Evolutionary conservation across 2,329 filamentous ascomycete species (phyloP).

Genomic region (Cordyceps fumosorosea): DNA sequence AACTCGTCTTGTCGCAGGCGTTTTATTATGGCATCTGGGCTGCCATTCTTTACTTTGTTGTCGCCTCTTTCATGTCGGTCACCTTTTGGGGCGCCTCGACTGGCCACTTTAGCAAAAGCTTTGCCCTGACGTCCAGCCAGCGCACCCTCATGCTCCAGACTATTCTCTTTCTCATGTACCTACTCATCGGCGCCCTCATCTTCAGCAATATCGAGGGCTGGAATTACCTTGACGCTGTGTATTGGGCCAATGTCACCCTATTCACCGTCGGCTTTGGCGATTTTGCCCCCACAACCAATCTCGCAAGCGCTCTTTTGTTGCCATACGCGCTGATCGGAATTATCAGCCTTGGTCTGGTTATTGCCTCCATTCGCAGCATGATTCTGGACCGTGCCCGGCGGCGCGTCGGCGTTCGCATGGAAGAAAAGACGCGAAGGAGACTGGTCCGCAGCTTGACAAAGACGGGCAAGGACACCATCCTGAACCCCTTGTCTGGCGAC

Average conservation of each 20-base stretch:
- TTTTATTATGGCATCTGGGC: constrained; percentile 84
- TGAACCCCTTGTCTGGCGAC: constrained; percentile 39
- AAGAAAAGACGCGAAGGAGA: constrained; percentile 51
- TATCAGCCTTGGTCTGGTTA: constrained; percentile 76
- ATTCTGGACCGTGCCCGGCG: constrained; percentile 51
- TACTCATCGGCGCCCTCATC: constrained; percentile 68
- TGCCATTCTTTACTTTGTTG: constrained; percentile 71
- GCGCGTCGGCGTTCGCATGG: constrained; percentile 48
- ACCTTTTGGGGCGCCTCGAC: constrained; percentile 71
- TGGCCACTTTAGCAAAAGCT: constrained; percentile 69
- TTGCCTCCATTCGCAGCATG: constrained; percentile 68
- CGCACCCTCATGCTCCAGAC: constrained; percentile 87
- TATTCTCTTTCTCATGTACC: constrained; percentile 75
- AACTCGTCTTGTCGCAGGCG: constrained; percentile 67
- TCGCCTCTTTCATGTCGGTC: constrained; percentile 67
- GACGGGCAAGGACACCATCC: constrained; percentile 39
- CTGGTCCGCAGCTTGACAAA: constrained; percentile 39
- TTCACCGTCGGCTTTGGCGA: constrained; percentile 62
- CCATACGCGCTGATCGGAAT: constrained; percentile 80
- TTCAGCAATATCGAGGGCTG: constrained; percentile 69
- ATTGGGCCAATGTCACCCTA: constrained; percentile 69
- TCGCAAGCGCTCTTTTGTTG: constrained; percentile 66
- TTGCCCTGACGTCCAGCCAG: constrained; percentile 71
- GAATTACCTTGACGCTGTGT: constrained; percentile 70
- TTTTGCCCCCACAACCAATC: constrained; percentile 37